Base-by-base conservation (phyloP, 23 red algal species). In the Gracilaria vermiculophylla region DNA sequence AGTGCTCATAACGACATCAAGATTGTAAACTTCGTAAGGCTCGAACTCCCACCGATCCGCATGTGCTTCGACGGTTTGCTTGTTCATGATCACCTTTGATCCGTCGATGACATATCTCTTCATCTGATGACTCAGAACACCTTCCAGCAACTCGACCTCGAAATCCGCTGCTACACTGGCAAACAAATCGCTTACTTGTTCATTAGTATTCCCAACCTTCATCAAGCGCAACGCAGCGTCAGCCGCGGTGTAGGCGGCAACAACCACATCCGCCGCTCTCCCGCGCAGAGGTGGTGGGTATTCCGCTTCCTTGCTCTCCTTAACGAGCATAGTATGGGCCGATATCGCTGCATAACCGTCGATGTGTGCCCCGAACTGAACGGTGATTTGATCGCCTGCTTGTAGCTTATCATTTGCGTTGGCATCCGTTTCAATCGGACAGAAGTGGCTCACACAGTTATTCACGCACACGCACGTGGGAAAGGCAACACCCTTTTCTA, bases 1-100 rank as follows among this genome's bases (percentile, higher is more conserved):
- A n/a, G 97, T 99, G 75, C 69, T 82, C 93, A 99, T 99, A 29
- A 91, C 97, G 40, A 99, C 81, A 39, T 99, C 97, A 21, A 99
- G 44, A 50, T 91, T 87, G 71, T 88, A 99, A 32, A 99, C 97
- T 50, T 92, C 92, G 62, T 95, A 90, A 51, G 83, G 40, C 69
- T 93, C 92, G 90, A 99, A 99, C 54, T 91, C 52, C 80, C 70
- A 81, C 49, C 65, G 47, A 47, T 99, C 97, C 9, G 94, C 97
- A 29, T 79, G 67, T 13, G 92, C 75, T 60, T 99, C 97, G 21
- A 91, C 48, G 9, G 92, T 95, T 39, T 86, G 62, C 77, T 95
- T 95, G 58, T 87, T 93, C 61, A 99, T 81, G 20, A 99, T 90
- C 1, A 95, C 97, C 50, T 92, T 94, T 20, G 78, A 69, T 9